Base-by-base conservation (phyloP, 1,139 yeast genomes). In the Geotrichum cucujoidarum region DNA sequence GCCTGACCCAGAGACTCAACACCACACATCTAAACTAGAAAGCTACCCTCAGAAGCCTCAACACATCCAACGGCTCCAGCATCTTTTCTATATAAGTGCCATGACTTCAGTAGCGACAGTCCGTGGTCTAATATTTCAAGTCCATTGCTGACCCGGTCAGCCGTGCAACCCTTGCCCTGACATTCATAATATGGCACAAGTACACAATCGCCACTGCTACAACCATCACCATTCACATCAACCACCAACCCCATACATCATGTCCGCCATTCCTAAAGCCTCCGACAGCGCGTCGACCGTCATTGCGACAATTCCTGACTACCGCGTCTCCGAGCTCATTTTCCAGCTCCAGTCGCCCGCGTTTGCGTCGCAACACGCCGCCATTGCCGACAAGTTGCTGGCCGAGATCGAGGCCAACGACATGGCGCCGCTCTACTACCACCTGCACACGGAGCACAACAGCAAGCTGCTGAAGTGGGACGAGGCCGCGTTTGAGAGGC, bases 391-490 rank as follows among this genome's bases (percentile, higher is more conserved):
- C 29, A 74, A 75, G 42, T 71, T 90, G 47, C 58, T 77, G 43
- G 71, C 68, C 33, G 70, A 76, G 43, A 80, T 92, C 61, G 74
- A 74, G 55, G 69, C 72, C 29, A 78, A 81, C 42, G 73, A 79
- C 55, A 75, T 88, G 73, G 95, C 88, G 1, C 95, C 97, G n/a
- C 85, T 87, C 63, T 92, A 89, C 68, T 70, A 80, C 59, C 77
- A 82, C 62, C 72, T 92, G 49, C 76, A 75, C 57, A 69, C 76
- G 37, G 82, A 81, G 50, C 54, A 65, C 11, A 61, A 63, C 3
- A 50, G 73, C n/a, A 61, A 62, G 49, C 41, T 43, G 21, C 37
- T 54, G 16, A 48, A 55, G 27, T 85, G 80, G 75, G 92, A 89
- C 59, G 77, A 81, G 55, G 47, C 62, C 0, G 59, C 80, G 37